Evolutionary conservation across 2,329 filamentous ascomycete species (phyloP), one percentile per base, ranked within the genome.

Genomic region (Botryotinia calthae): DNA sequence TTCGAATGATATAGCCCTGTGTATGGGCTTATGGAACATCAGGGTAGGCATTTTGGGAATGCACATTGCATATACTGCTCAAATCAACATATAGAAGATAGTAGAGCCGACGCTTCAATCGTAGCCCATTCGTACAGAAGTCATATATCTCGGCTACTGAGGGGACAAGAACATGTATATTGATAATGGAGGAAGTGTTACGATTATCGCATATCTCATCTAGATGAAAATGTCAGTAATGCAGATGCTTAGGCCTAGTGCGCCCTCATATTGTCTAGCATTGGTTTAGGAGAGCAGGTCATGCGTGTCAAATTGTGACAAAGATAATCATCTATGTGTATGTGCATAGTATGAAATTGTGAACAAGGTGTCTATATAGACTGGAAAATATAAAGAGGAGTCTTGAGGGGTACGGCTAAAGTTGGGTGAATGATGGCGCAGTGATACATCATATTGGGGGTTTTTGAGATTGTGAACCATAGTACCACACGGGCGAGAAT

Each of bases 201-300:
- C 40, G 56, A 59, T 67, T 40, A 20, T 67, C 34, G 62, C 70
- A 67, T 59, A 40, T 42, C 28, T 66, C n/a, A 62, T 25, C 40
- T 34, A 62, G 18, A 37, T 42, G 9, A 31, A 31, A 12, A 56
- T 56, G 12, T n/a, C 46, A 9, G 42, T 42, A 28, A 42, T 34
- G 40, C 9, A 20, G 5, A 18, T 22, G 7, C 25, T 20, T n/a
- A n/a, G 40, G 48, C 25, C 34, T 18, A 56, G 9, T 56, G 5
- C 34, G 42, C 65, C 65, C 54, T 16, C 18, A 31, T 42, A 28
- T 31, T 48, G 42, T 56, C 25, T 56, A 25, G 48, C n/a, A 67
- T 67, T 42, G 48, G 25, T 31, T 25, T 12, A 25, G 14, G 28
- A 51, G 40, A 16, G 34, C 34, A 67, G 48, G 25, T 42, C 48